Evolutionary conservation across 2,329 filamentous ascomycete species (phyloP).

Genomic region (Dothiorella sarmentorum): DNA sequence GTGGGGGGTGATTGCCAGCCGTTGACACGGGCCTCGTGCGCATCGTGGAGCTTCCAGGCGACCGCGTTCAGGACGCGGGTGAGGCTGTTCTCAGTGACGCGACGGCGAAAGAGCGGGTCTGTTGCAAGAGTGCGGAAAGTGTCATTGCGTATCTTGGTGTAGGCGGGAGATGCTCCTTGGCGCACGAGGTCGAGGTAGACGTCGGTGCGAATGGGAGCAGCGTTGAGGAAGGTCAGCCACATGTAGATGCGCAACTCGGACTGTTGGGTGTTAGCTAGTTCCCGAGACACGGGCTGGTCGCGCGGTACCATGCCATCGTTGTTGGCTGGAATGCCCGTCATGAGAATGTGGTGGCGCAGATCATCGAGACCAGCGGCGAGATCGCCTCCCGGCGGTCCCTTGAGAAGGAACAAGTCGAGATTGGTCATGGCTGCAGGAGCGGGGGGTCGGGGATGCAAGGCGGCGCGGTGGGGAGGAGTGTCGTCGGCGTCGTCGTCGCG

Average conservation of each 20-base stretch:
- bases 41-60: conserved; percentile 88
- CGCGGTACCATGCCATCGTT: conserved; percentile 72
- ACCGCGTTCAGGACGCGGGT: conserved; percentile 93
- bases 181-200: conserved; percentile 87
- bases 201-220: conserved; percentile 79
- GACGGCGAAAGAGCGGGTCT: conserved; percentile 91
- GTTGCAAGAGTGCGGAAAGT: conserved; percentile 95
- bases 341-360: conserved; percentile 68
- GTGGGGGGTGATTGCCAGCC: conserved; percentile 51
- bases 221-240: conserved; percentile 90
- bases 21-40: conserved; percentile 57
- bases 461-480: background rate
- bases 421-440: conserved; percentile 31
- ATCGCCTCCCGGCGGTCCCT: conserved; percentile 73
- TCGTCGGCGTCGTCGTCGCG: background rate
- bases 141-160: conserved; percentile 97
- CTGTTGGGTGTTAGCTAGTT: conserved; percentile 46
- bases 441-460: background rate
- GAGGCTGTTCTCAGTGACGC: conserved; percentile 91
- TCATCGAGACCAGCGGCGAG: conserved; percentile 64
- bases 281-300: background rate
- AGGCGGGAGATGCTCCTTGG: conserved; percentile 88
- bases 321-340: conserved; percentile 73
- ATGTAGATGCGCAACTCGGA: conserved; percentile 91
- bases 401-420: conserved; percentile 73